These are phyloP conservation scores for Chondrus crispus DNA, from an alignment of 23 red algal genomes.

Conservation along the genomic window DNA sequence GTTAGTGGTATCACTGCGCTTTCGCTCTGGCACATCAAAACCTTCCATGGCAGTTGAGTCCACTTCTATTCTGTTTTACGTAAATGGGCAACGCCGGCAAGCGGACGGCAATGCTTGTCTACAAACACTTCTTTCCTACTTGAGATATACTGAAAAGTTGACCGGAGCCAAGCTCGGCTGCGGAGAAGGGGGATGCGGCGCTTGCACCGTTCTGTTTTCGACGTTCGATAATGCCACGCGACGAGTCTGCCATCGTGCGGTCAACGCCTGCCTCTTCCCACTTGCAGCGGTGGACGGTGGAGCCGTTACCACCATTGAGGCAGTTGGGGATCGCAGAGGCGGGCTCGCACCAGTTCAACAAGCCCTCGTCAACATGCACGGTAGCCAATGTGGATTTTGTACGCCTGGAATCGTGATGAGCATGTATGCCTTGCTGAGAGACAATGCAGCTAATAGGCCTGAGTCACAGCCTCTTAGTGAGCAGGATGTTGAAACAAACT, in stretches of 20 bases:
- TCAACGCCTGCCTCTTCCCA: slow-evolving; percentile 80
- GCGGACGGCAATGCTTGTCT: not conserved
- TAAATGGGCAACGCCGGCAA: slow-evolving; percentile 45
- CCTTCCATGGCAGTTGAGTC: no score
- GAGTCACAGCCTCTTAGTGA: slow-evolving; percentile 7
- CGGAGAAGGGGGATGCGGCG: slow-evolving; percentile 91
- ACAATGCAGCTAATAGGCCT: not conserved
- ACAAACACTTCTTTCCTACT: slow-evolving; percentile 51
- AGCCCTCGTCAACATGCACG: slow-evolving; percentile 41
- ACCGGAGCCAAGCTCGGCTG: slow-evolving; percentile 89
- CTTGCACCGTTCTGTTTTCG: slow-evolving; percentile 74
- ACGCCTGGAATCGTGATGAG: slow-evolving; percentile 84
- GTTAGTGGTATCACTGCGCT: no score
- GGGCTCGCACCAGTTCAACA: slow-evolving; percentile 66
- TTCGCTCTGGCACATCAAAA: no score
- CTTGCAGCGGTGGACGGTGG: slow-evolving; percentile 59
- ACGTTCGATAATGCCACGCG: not conserved
- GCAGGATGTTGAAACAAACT: slow-evolving; percentile 59
- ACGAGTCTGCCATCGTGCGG: slow-evolving; percentile 17
- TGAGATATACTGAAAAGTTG: slow-evolving; percentile 35
- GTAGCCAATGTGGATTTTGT: slow-evolving; percentile 86
- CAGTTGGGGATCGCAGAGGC: slow-evolving; percentile 43
- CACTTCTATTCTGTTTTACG: slow-evolving; percentile 56
- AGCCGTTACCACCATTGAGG: slow-evolving; percentile 80
- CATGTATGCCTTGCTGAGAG: slow-evolving; percentile 58